Conservation (phyloP, 441 rosid species). For the Jatropha podagrica region DNA sequence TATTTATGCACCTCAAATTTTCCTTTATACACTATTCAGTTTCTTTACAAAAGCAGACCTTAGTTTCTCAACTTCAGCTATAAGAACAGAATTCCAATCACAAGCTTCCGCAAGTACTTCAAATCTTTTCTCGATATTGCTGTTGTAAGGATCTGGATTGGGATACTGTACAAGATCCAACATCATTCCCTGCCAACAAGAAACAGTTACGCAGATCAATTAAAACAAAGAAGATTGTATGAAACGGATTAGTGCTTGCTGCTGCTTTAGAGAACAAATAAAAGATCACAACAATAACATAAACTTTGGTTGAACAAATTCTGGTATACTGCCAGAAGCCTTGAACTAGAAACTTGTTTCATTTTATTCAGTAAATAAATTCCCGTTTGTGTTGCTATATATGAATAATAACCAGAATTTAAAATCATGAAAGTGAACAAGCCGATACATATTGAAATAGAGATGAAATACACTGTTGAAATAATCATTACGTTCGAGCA, state of each 20-base stretch:
- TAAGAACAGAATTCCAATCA: slow-evolving; percentile 53
- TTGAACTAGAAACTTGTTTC: neutral
- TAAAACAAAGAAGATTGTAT: neutral
- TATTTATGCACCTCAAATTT: too few relatives aligned
- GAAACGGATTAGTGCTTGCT: neutral
- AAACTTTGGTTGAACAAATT: neutral
- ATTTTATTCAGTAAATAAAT: neutral
- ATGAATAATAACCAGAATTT: neutral
- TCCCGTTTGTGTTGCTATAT: neutral
- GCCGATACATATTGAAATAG: neutral
- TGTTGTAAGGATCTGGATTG: slow-evolving; percentile 21
- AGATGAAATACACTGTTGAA: neutral
- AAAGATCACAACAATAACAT: neutral
- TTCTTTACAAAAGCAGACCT: slow-evolving; percentile 28
- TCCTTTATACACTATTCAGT: neutral
- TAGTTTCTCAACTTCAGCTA: slow-evolving; percentile 60
- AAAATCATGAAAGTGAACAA: neutral
- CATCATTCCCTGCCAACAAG: slow-evolving; percentile 57
- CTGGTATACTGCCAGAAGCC: neutral
- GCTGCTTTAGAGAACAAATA: neutral
- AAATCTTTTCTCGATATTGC: slow-evolving; percentile 37
- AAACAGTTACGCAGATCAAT: slow-evolving; percentile 9
- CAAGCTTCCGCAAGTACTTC: slow-evolving; percentile 59
- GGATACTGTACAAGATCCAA: slow-evolving; percentile 51
- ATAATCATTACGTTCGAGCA: neutral